Conservation (phyloP, 2,329 filamentous ascomycete genomes). For the Geoglossum cookeanum region DNA sequence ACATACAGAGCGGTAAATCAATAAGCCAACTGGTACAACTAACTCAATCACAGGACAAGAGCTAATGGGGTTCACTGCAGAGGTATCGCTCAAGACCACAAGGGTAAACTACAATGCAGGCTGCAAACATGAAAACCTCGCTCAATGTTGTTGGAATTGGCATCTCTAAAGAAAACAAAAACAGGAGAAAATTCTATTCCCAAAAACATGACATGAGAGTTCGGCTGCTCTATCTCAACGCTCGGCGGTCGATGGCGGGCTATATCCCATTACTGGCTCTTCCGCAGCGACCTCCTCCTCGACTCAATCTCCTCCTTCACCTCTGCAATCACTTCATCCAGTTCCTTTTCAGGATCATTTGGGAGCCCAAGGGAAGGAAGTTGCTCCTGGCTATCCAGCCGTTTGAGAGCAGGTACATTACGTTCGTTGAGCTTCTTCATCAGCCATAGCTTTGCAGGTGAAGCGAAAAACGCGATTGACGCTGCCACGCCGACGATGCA, state of each 20-base stretch:
- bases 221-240: not conserved
- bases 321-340: conserved; percentile 62
- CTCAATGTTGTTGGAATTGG: too few species aligned
- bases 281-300: conserved; percentile 24
- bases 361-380: conserved; percentile 59
- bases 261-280: not conserved
- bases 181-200: not conserved
- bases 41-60: too few species aligned
- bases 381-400: conserved; percentile 38
- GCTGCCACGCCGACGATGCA: conserved; percentile 45
- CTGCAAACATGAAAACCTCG: too few species aligned
- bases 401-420: conserved; percentile 23
- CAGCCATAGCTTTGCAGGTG: conserved; percentile 45
- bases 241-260: not conserved
- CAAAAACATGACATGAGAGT: not conserved
- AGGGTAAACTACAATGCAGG: too few species aligned
- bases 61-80: too few species aligned
- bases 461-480: conserved; percentile 58
- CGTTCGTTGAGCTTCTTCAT: conserved; percentile 36
- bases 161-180: not conserved
- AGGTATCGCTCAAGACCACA: too few species aligned
- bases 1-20: too few species aligned
- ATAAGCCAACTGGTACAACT: too few species aligned
- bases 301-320: conserved; percentile 53
- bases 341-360: conserved; percentile 52